Conservation (phyloP, 2,329 filamentous ascomycete genomes). For the Ophiosphaerella herpotricha region DNA sequence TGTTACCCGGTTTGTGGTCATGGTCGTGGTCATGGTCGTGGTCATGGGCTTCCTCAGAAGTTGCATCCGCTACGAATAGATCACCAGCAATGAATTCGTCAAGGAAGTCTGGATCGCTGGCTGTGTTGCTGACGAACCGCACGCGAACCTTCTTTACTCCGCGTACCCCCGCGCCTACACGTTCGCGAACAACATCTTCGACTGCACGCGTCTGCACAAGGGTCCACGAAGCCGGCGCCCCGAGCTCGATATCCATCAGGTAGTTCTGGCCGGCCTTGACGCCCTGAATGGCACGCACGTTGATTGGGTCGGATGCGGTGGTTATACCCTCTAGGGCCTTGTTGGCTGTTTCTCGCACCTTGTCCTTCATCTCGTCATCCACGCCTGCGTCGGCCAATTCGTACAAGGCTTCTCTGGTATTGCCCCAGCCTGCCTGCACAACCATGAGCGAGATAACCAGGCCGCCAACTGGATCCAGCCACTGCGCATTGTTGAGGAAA, state of each 20-base stretch:
- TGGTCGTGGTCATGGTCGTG: slow-evolving; percentile 28
- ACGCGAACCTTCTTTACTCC: slow-evolving; percentile 84
- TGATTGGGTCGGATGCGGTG: slow-evolving; percentile 61
- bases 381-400: slow-evolving; percentile 92
- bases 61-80: slow-evolving; percentile 32
- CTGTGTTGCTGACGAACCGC: slow-evolving; percentile 76
- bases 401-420: slow-evolving; percentile 79
- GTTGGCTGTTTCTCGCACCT: slow-evolving; percentile 67
- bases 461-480: slow-evolving; percentile 93
- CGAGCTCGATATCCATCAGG: slow-evolving; percentile 85
- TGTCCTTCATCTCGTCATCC: slow-evolving; percentile 78
- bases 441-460: slow-evolving; percentile 93
- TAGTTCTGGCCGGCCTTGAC: slow-evolving; percentile 98
- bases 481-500: slow-evolving; percentile 79
- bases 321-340: slow-evolving; percentile 47
- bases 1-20: slow-evolving; percentile 26
- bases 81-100: slow-evolving; percentile 65
- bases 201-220: slow-evolving; percentile 71
- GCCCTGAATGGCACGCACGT: slow-evolving; percentile 79
- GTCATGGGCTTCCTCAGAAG: slow-evolving; percentile 24
- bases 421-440: slow-evolving; percentile 84
- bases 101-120: slow-evolving; percentile 61
- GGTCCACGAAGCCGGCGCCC: slow-evolving; percentile 76
- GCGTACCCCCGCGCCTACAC: slow-evolving; percentile 75
- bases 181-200: slow-evolving; percentile 74